These are phyloP conservation scores for Cutaneotrichosporon curvatum DNA, from an alignment of 1,284 basidiomycete genomes.

Conservation along the genomic window DNA sequence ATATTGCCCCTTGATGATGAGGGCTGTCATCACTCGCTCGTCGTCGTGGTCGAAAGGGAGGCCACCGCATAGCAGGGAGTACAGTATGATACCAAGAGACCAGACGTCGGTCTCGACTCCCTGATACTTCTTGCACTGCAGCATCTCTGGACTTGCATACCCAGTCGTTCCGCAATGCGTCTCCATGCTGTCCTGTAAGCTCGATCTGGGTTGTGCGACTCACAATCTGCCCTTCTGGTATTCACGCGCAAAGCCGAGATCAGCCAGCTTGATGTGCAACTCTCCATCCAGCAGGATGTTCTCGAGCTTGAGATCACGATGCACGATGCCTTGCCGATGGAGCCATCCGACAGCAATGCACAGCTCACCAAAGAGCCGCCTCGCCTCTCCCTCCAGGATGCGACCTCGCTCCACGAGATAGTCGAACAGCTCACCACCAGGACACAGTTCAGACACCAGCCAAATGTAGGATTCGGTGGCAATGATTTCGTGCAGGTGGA, in stretches of 20 bases:
- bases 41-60: conserved; percentile 98
- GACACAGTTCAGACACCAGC: conserved; percentile 95
- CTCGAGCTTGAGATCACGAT: conserved; percentile 93
- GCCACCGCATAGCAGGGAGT: conserved; percentile 85
- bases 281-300: conserved; percentile 86
- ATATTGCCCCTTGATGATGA: conserved; percentile 80
- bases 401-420: conserved; percentile 92
- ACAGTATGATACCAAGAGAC: conserved; percentile 93
- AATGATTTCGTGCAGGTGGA: conserved; percentile 95
- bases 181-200: conserved; percentile 55
- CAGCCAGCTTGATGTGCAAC: conserved; percentile 81
- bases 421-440: conserved; percentile 93
- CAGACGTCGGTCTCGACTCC: conserved; percentile 94
- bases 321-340: conserved; percentile 80
- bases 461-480: conserved; percentile 92
- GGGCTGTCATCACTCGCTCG: conserved; percentile 77
- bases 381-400: conserved; percentile 72
- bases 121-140: conserved; percentile 78
- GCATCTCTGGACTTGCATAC: conserved; percentile 91
- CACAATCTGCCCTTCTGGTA: conserved; percentile 68
- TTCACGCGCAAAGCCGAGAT: conserved; percentile 95
- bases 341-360: conserved; percentile 90
- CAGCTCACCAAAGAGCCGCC: conserved; percentile 84
- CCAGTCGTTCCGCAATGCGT: conserved; percentile 93
- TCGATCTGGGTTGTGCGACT: conserved; percentile 5